Evolutionary conservation across 371 early-diverging fungal genomes (phyloP).

Genomic region (Mortierella sp.): DNA sequence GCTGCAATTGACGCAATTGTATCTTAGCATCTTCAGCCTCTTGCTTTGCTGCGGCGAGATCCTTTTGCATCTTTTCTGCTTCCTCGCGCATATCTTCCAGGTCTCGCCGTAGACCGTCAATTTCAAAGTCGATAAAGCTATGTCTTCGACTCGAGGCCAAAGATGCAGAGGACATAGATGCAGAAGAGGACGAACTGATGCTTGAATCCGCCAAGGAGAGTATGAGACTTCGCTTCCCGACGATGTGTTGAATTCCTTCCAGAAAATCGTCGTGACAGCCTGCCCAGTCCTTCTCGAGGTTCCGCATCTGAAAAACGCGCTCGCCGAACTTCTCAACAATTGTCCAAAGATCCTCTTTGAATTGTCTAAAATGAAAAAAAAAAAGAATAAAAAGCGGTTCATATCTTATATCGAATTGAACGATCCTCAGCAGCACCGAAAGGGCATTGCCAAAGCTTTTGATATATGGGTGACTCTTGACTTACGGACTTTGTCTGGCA

Average conservation of each 20-base stretch:
- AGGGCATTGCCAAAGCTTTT: not conserved
- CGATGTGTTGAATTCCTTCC: slow-evolving; percentile 62
- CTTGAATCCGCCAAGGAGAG: slow-evolving; percentile 25
- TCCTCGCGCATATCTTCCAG: slow-evolving; percentile 47
- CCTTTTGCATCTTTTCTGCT: slow-evolving; percentile 21
- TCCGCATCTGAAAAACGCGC: slow-evolving; percentile 41
- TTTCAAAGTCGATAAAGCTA: slow-evolving; percentile 49
- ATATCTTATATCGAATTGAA: no score
- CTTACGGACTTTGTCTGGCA: slow-evolving; percentile 38
- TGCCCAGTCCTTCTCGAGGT: slow-evolving; percentile 52
- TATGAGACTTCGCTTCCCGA: slow-evolving; percentile 60
- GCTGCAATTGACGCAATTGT: slow-evolving; percentile 21
- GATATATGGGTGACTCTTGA: slow-evolving; percentile 23
- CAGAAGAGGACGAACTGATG: slow-evolving; percentile 19
- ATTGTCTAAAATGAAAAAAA: slow-evolving; percentile 26
- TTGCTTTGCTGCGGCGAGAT: slow-evolving; percentile 19
- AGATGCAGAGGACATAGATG: slow-evolving; percentile 36
- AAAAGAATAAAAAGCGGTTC: not conserved
- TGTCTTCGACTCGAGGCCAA: slow-evolving; percentile 45
- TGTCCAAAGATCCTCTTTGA: slow-evolving; percentile 56
- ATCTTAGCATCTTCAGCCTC: slow-evolving; percentile 45
- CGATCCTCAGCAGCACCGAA: no score
- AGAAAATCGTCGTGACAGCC: slow-evolving; percentile 50
- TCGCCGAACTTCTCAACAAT: slow-evolving; percentile 58
- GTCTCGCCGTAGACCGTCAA: slow-evolving; percentile 39